phyloP scores from a whole-genome alignment of 1,284 basidiomycete genomes.

The Cerrena zonata region DNA sequence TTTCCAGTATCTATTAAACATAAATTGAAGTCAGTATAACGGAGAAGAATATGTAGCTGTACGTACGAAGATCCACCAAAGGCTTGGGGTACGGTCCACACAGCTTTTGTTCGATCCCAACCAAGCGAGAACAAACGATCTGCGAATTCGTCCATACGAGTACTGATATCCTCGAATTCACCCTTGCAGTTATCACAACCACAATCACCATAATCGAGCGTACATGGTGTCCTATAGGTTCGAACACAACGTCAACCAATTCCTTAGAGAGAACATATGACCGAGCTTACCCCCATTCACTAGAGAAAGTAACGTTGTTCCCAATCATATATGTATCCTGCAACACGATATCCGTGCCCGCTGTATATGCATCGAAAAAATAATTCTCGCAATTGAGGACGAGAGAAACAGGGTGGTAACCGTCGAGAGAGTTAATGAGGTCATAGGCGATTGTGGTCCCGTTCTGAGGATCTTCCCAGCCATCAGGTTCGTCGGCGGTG shows the following conservation, averaged over 20 bases:
- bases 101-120: constrained; percentile 55
- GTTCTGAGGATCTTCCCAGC: constrained; percentile 58
- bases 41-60: background rate
- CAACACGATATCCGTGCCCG: constrained; percentile 58
- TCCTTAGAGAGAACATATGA: background rate
- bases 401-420: constrained; percentile 70
- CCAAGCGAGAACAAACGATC: constrained; percentile 54
- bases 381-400: constrained; percentile 73
- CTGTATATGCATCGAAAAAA: constrained; percentile 51
- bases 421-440: constrained; percentile 62
- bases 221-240: constrained; percentile 47
- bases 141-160: constrained; percentile 57
- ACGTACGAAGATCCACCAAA: constrained; percentile 60
- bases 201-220: constrained; percentile 60
- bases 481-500: constrained; percentile 73
- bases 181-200: constrained; percentile 55
- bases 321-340: constrained; percentile 56
- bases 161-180: constrained; percentile 56
- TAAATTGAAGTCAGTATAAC: background rate
- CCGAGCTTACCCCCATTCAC: constrained; percentile 31
- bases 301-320: constrained; percentile 64
- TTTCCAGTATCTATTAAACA: constrained; percentile 58
- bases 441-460: constrained; percentile 54
- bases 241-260: too few species aligned
- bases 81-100: constrained; percentile 75